Evolutionary conservation across 768 basidiomycete genomes (phyloP), one percentile per base, ranked within the genome.

Genomic region (Pleurotus pulmonarius): DNA sequence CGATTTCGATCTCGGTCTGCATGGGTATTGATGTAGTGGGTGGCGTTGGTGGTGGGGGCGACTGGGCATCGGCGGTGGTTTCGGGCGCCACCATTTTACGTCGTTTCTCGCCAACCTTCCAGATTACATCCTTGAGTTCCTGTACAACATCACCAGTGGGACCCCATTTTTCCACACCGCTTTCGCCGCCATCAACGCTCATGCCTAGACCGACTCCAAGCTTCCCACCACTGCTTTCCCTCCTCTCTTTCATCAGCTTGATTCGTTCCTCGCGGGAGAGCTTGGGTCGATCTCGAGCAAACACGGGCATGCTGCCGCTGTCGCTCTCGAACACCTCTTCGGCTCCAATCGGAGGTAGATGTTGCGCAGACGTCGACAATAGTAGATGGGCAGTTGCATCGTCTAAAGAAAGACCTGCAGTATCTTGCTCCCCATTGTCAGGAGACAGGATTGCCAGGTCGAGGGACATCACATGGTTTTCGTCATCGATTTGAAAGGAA

Each of bases 291-390:
- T 86, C 84, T 43, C 89, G 75, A 39, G 69, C 64, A 60, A 80
- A 86, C 34, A 64, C 62, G 13, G 51, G 66, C 7, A 67, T 75
- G 41, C 69, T 61, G 3, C 70, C 75, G 3, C 81, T 71, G 4
- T 90, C 88, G 1, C 82, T 83, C 65, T 92, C 91, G 61, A 85
- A 94, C n/a, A 94, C 89, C 64, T 91, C 89, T 64, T 93, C 91
- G 49, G 83, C 79, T 12, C 89, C 90, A 0, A 77, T 81, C 5
- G 81, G 77, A 1, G 86, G 86, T 2, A 90, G 70, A 60, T 85
- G 80, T 39, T 76, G 67, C 3, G 81, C 68, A 3, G 82, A 79
- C 5, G 82, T 67, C 3, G 77, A 69, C 8, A 80, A 63, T 20
- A 88, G 67, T 5, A 88, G 70, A 66, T 85, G 86, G 11, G 75